Base-by-base conservation (phyloP, 371 early-diverging fungal genomes). In the Synchytrium microbalum region DNA sequence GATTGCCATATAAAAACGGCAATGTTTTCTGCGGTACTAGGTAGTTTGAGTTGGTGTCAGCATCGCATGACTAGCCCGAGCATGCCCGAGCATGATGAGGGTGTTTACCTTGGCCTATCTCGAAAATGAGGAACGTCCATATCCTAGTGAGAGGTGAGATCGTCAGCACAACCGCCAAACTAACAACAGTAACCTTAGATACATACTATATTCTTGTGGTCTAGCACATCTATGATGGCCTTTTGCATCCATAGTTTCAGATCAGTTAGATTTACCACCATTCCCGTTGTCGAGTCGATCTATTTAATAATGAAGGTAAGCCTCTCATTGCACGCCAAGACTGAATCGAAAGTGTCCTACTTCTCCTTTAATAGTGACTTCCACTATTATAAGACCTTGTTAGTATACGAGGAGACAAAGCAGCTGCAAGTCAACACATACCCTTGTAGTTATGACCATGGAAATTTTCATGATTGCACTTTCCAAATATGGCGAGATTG, bases 391-490 rank as follows among this genome's bases (percentile, higher is more conserved):
- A 69, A 10, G 28, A 32, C 24, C 25, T 19, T 60, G 53, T 28
- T 27, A 32, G 52, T 31, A 33, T 28, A 51, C 13, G 51, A 51
- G 14, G 14, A 51, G n/a, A 51, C 14, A n/a, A 51, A 13, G 51
- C 13, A 14, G 51, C 13, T 51, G 14, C 53, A 61, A 16, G 30
- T 1, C 61, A 24, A 28, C 13, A 16, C 64, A 54, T 46, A 68
- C 69, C 72, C 52, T 82, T 85, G 69, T 92, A 93, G 75, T 93
- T 93, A 78, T 95, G 93, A 0, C 95, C 95, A 69, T 95, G 95
- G 51, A 85, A 89, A 67, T 87, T 83, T 14, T 77, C 75, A 61
- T 87, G 78, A 72, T 95, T 93, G 75, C 95, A 95, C 79, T 93
- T 93, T 65, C 95, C 95, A 72, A 80, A 94, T 3, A 91, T 63